Evolutionary conservation across 2,329 filamentous ascomycete genomes (phyloP).

Genomic region (Xylariaceae sp.): DNA sequence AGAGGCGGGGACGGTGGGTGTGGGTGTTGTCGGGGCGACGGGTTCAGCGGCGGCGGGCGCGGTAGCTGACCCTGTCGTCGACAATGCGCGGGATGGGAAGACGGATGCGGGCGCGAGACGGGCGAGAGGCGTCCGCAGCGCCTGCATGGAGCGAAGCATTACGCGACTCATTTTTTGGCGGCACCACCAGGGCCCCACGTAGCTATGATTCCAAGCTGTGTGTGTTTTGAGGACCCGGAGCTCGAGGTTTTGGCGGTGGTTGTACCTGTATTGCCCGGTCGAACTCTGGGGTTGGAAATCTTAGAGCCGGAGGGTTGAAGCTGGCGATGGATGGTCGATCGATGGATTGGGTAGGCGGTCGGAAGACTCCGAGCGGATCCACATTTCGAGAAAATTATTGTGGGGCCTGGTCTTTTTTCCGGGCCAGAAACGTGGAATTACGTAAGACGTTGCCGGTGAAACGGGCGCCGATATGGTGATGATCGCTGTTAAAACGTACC

Average conservation of each 20-base stretch:
- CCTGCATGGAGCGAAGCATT: constrained; percentile 58
- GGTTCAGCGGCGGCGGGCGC: constrained; percentile 28
- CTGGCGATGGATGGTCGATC: not conserved
- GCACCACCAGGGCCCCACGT: not conserved
- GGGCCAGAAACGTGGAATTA: not conserved
- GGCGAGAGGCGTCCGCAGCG: constrained; percentile 46
- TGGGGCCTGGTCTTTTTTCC: not conserved
- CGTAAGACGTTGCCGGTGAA: not conserved
- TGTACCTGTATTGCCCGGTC: not conserved
- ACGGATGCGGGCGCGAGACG: constrained; percentile 47
- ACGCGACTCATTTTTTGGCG: constrained; percentile 49
- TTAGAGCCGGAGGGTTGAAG: not conserved
- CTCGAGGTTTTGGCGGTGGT: not conserved
- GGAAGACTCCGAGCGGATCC: not conserved
- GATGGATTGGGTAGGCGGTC: not conserved
- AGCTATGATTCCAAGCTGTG: not conserved
- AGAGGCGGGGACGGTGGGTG: constrained; percentile 12
- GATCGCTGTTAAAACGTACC: no score
- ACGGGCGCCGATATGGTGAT: not conserved
- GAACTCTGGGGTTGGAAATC: not conserved
- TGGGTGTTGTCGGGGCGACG: constrained; percentile 29
- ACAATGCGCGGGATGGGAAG: constrained; percentile 43
- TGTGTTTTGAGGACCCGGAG: not conserved
- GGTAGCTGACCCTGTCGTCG: constrained; percentile 25
- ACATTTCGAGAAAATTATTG: not conserved